Percentiles rank a stretch among this genome's conserved stretches.
phyloP scores from a whole-genome alignment of 139 green algal genomes.

The Micractinium conductrix region DNA sequence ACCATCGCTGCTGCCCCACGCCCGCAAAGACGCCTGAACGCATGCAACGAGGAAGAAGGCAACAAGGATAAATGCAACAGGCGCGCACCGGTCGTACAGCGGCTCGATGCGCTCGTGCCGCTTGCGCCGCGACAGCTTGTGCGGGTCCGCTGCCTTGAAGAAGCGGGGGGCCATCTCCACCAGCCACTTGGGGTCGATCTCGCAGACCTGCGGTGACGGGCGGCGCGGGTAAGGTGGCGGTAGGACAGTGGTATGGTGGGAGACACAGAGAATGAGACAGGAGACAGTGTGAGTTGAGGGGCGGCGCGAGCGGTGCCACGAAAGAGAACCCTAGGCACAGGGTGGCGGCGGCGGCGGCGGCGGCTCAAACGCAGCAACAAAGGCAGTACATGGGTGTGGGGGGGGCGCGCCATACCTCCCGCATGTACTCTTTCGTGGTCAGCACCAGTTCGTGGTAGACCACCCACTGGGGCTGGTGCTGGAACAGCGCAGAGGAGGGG shows the following conservation, averaged over 20 bases:
- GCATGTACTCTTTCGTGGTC: conserved; percentile 99
- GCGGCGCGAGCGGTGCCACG: too few relatives aligned
- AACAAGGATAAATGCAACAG: too few relatives aligned
- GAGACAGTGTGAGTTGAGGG: too few relatives aligned
- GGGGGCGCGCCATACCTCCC: conserved; percentile 67
- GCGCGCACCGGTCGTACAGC: conserved; percentile 82
- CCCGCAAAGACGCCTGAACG: too few relatives aligned
- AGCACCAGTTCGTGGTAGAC: conserved; percentile 95
- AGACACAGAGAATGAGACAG: too few relatives aligned
- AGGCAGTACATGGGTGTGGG: too few relatives aligned
- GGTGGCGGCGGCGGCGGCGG: too few relatives aligned
- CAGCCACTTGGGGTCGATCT: conserved; percentile 97
- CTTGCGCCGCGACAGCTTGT: conserved; percentile 94
- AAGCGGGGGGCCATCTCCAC: conserved; percentile 97
- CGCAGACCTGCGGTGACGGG: conserved; percentile 60
- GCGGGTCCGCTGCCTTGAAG: conserved; percentile 92
- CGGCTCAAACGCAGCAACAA: too few relatives aligned
- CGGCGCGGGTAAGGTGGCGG: neutral
- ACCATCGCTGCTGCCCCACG: too few relatives aligned
- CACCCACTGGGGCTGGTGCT: conserved; percentile 94
- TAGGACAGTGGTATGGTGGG: neutral
- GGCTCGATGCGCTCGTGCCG: conserved; percentile 95
- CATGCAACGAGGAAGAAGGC: too few relatives aligned
- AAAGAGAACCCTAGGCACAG: too few relatives aligned
- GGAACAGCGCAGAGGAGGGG: conserved; percentile 88